Conservation (phyloP, 2,329 filamentous ascomycete species). For the Sarocladiaceae sp. region DNA sequence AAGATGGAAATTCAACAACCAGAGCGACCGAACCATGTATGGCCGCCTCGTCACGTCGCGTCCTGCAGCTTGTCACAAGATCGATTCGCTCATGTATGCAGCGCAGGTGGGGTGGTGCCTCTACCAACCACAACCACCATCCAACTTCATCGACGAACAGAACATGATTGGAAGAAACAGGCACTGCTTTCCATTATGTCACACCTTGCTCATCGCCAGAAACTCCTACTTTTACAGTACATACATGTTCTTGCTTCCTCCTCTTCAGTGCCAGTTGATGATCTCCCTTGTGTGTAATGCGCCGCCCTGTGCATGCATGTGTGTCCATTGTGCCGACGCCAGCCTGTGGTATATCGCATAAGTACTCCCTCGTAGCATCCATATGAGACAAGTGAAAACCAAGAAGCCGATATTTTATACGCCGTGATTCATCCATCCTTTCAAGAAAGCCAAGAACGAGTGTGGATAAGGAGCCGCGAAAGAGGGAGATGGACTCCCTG, state of each 20-base stretch:
- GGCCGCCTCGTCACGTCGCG: neutral
- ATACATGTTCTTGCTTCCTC: neutral
- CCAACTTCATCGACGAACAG: neutral
- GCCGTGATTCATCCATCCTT: neutral
- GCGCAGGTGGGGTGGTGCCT: neutral
- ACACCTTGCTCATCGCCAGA: neutral
- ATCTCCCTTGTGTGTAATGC: neutral
- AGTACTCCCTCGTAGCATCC: neutral
- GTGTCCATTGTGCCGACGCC: slow-evolving; percentile 8
- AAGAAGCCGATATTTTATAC: slow-evolving; percentile 3
- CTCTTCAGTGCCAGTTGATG: neutral
- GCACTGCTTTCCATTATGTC: neutral
- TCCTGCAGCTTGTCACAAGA: slow-evolving; percentile 4
- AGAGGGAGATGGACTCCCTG: too few species aligned
- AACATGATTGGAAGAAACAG: neutral
- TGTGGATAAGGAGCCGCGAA: neutral
- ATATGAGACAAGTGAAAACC: neutral
- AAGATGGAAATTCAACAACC: neutral
- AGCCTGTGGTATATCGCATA: slow-evolving; percentile 8
- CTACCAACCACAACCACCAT: neutral
- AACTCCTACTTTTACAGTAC: neutral
- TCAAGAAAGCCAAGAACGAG: neutral
- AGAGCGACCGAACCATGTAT: neutral
- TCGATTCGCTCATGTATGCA: neutral
- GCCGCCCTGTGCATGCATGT: neutral